phyloP scores from a whole-genome alignment of 306 rosid species.

The Aeschynomene evenia region DNA sequence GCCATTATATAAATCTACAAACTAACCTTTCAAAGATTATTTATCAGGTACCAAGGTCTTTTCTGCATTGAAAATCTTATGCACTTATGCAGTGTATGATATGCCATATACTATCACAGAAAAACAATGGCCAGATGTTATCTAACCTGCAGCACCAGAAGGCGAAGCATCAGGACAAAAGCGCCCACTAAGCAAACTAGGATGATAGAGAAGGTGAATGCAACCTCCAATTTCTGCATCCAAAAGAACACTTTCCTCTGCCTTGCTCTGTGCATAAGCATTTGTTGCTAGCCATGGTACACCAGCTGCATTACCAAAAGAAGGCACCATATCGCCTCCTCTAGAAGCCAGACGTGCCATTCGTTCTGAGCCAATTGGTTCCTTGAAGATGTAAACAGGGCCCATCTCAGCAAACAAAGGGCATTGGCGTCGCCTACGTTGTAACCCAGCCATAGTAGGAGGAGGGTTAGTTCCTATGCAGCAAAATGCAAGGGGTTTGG shows the following conservation, averaged over 20 bases:
- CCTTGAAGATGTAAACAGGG: constrained; percentile 93
- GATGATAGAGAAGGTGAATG: constrained; percentile 95
- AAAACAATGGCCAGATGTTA: constrained; percentile 19
- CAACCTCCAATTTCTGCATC: constrained; percentile 91
- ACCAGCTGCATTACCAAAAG: constrained; percentile 95
- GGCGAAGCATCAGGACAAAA: constrained; percentile 99
- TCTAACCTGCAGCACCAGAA: constrained; percentile 84
- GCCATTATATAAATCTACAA: constrained; percentile 22
- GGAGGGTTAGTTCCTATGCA: constrained; percentile 99
- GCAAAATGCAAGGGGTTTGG: constrained; percentile 94
- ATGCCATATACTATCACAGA: constrained; percentile 14
- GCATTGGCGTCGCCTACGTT: constrained; percentile 97
- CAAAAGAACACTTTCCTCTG: constrained; percentile 79
- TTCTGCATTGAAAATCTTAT: constrained; percentile 5
- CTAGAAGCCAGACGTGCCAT: constrained; percentile 89
- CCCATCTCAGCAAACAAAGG: constrained; percentile 99
- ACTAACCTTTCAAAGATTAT: constrained; percentile 20
- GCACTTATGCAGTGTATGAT: constrained; percentile 21
- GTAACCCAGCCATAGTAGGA: constrained; percentile 99
- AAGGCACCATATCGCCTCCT: constrained; percentile 92
- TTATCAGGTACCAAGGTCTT: constrained; percentile 18
- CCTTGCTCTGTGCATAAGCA: constrained; percentile 60
- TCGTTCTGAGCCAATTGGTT: constrained; percentile 87
- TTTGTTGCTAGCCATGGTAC: constrained; percentile 88
- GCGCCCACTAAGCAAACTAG: constrained; percentile 89